A percentile compares a stretch with the other conserved stretches of the same genome.
Evolutionary conservation across 805 yeast genomes (phyloP).

Genomic region (Cyberlindnera xylosilytica): DNA sequence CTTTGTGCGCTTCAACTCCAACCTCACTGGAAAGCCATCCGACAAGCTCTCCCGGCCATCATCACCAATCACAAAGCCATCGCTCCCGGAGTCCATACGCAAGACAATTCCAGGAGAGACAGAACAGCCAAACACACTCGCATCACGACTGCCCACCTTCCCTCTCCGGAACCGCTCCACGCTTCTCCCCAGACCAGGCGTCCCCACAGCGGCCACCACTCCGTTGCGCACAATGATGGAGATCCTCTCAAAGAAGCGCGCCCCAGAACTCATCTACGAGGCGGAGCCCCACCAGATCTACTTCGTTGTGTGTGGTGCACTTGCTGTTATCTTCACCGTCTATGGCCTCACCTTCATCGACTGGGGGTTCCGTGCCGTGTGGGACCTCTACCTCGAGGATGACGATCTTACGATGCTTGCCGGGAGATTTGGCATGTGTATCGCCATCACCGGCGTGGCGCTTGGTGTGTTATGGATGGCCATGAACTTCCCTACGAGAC

Average conservation of each 20-base stretch:
- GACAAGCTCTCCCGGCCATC: neutral
- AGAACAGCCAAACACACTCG: constrained; percentile 37
- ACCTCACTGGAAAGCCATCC: neutral
- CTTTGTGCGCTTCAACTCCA: constrained; percentile 4
- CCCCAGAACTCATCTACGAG: constrained; percentile 77
- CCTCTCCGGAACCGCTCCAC: constrained; percentile 70
- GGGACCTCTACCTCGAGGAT: constrained; percentile 51
- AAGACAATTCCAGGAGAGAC: constrained; percentile 28
- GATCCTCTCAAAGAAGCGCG: constrained; percentile 47
- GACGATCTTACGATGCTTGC: constrained; percentile 35
- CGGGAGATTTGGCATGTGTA: constrained; percentile 37
- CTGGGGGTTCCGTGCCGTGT: constrained; percentile 50
- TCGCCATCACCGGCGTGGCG: constrained; percentile 41
- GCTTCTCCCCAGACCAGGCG: constrained; percentile 70
- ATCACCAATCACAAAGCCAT: constrained; percentile 3
- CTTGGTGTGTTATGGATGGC: constrained; percentile 29
- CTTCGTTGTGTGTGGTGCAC: constrained; percentile 64
- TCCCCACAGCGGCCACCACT: constrained; percentile 55
- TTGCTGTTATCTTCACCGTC: constrained; percentile 65
- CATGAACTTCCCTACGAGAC: constrained; percentile 60
- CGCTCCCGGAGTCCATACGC: constrained; percentile 21
- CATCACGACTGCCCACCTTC: constrained; percentile 63
- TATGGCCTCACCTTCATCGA: constrained; percentile 64
- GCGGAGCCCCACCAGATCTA: constrained; percentile 80
- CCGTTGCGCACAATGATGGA: constrained; percentile 58